Evolutionary conservation across 2,329 filamentous ascomycete species (phyloP), one percentile per base, ranked within the genome.

Genomic region (Periconia sp.): DNA sequence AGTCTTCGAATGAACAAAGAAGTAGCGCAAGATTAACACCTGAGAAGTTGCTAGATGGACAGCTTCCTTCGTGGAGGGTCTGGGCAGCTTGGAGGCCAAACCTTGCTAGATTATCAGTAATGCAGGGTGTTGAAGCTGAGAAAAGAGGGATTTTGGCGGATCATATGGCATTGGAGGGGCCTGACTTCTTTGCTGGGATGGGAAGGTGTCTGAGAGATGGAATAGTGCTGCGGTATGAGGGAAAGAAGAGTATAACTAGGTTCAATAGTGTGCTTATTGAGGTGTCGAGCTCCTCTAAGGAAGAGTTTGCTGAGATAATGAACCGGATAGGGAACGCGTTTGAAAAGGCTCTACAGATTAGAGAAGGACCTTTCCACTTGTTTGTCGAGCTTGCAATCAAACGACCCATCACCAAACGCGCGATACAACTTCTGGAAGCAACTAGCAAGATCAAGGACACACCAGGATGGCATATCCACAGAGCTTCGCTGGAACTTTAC

Each of bases 81-180:
- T 73, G 69, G 69, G 61, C 69, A 23, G 27, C 40, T 3, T 73
- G 70, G 70, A 62, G 44, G 50, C 69, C 70, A 3, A 54, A 69
- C 33, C 2, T 63, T 11, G 23, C 56, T 5, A 57, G 60, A 3
- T 50, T 69, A 15, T 49, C 42, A 2, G 35, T 55, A 10, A 44
- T 65, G 13, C 53, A 61, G 43, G 51, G 47, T 6, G 31, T 65
- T 14, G 54, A 60, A n/a, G 54, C 50, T 31, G 42, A 46, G 9
- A 52, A 46, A n/a, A 53, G 61, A 9, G 56, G 54, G 5, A 35
- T 63, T 6, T 42, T 73, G 2, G 47, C 54, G 7, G 67, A 69
- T 41, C 5, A 72, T 10, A 43, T 66, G 1, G 59, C 63, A 7
- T 52, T 73, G 10, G 68, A 73, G 41, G 70, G 70, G 2, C 70